phyloP scores from a whole-genome alignment of 1,284 basidiomycete genomes.

The Ceratobasidium sp. region DNA sequence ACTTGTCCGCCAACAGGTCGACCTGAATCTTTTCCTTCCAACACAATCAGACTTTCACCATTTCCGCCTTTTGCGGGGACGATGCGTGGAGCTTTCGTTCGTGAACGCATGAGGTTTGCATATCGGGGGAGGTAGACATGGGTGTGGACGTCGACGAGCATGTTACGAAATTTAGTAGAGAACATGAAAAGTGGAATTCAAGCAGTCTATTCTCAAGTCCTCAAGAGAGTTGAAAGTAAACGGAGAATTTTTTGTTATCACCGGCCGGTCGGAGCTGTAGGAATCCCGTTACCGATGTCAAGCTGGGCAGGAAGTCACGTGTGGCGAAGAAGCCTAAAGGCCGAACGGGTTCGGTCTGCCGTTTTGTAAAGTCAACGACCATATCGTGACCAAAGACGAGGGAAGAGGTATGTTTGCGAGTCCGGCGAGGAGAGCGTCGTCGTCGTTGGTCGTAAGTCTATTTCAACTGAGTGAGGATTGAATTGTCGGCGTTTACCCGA shows the following conservation, averaged over 20 bases:
- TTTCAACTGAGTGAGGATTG: neutral
- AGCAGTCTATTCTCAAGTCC: neutral
- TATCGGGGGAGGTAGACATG: constrained; percentile 86
- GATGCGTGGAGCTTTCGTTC: constrained; percentile 76
- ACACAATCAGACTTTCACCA: constrained; percentile 45
- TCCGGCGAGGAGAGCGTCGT: constrained; percentile 31
- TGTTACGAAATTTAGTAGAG: constrained; percentile 55
- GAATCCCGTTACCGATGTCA: no score
- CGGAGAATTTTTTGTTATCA: no score
- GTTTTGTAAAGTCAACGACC: neutral
- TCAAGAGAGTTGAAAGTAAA: no score
- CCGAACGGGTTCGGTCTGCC: constrained; percentile 12
- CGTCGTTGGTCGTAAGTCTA: constrained; percentile 24
- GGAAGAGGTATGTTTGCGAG: constrained; percentile 17
- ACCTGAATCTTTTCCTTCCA: constrained; percentile 59
- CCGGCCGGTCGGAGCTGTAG: no score
- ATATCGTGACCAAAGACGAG: neutral
- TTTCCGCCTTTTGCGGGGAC: constrained; percentile 65
- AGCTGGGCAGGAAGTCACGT: constrained; percentile 14
- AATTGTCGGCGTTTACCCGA: neutral
- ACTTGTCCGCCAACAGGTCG: constrained; percentile 75
- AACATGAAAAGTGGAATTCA: constrained; percentile 48
- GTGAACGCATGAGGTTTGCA: constrained; percentile 72
- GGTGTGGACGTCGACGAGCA: constrained; percentile 82
- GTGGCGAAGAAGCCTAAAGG: neutral